Percentiles rank a stretch among this genome's conserved stretches.
Conservation (phyloP, 768 basidiomycete genomes). For the Boletus rufocinnamomeus region DNA sequence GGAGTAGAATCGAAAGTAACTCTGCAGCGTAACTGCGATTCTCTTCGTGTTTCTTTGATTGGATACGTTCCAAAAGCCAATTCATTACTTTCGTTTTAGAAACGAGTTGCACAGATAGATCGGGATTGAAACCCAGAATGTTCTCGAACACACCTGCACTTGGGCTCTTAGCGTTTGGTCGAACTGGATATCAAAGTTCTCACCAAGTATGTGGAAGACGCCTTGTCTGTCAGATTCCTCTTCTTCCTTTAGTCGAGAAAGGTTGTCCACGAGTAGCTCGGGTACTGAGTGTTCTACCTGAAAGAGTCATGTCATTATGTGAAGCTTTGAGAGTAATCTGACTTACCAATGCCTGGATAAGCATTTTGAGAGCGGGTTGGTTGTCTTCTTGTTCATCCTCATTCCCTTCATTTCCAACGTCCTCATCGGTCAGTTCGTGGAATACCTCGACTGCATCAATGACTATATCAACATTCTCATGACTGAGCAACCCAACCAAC, state of each 20-base stretch:
- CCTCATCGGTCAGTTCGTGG: slow-evolving; percentile 95
- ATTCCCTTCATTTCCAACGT: slow-evolving; percentile 78
- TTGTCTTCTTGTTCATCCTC: slow-evolving; percentile 61
- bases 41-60: slow-evolving; percentile 75
- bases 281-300: slow-evolving; percentile 83
- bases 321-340: slow-evolving; percentile 1
- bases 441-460: slow-evolving; percentile 92
- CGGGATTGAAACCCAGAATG: slow-evolving; percentile 80
- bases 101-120: slow-evolving; percentile 68
- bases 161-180: background rate
- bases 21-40: slow-evolving; percentile 95
- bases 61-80: slow-evolving; percentile 81
- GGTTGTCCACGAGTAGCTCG: slow-evolving; percentile 88
- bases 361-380: slow-evolving; percentile 68
- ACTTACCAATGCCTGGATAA: slow-evolving; percentile 78
- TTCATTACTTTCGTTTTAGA: slow-evolving; percentile 71
- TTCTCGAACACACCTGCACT: slow-evolving; percentile 90
- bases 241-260: slow-evolving; percentile 81
- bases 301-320: slow-evolving; percentile 8
- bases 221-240: slow-evolving; percentile 93
- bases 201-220: slow-evolving; percentile 90
- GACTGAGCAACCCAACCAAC: slow-evolving; percentile 84
- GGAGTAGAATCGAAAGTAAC: slow-evolving; percentile 86
- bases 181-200: slow-evolving; percentile 5
- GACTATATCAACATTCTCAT: slow-evolving; percentile 98